Conservation (phyloP, 345 rosid species). For the Capsella bursapastoris region DNA sequence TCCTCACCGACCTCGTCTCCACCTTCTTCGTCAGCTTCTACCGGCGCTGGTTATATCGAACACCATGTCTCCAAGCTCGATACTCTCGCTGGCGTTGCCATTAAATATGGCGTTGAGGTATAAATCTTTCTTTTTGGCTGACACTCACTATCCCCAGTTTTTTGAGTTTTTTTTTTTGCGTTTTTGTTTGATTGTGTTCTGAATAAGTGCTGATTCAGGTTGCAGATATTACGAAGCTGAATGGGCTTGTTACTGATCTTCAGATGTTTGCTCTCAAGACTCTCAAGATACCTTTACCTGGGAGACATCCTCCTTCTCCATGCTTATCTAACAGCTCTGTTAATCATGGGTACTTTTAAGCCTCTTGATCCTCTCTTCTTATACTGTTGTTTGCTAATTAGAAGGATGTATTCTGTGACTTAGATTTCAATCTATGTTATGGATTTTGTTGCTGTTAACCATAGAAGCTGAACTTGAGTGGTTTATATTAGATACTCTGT, state of each 20-base stretch:
- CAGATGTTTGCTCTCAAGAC: constrained; percentile 90
- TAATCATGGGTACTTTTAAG: constrained; percentile 50
- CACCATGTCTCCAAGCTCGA: constrained; percentile 79
- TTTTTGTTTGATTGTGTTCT: neutral
- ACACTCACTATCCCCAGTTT: neutral
- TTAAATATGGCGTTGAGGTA: constrained; percentile 95
- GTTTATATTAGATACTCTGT: neutral
- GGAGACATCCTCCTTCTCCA: constrained; percentile 83
- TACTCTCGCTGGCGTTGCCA: constrained; percentile 95
- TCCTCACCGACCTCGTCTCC: constrained; percentile 42
- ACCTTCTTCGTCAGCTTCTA: constrained; percentile 23
- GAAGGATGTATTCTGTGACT: neutral
- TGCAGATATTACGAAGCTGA: constrained; percentile 79
- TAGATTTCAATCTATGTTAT: neutral
- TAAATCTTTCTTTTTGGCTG: neutral
- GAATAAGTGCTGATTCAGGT: constrained; percentile 51
- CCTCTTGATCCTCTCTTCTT: neutral
- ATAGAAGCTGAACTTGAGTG: neutral
- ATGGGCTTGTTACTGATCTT: constrained; percentile 82
- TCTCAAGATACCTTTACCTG: constrained; percentile 82
- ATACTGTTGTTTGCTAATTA: neutral
- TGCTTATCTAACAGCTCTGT: constrained; percentile 52
- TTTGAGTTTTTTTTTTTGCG: neutral
- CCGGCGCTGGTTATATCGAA: constrained; percentile 53
- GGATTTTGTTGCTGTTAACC: constrained; percentile 11